Conservation (phyloP, 306 rosid species). For the Cucumis hystrix region DNA sequence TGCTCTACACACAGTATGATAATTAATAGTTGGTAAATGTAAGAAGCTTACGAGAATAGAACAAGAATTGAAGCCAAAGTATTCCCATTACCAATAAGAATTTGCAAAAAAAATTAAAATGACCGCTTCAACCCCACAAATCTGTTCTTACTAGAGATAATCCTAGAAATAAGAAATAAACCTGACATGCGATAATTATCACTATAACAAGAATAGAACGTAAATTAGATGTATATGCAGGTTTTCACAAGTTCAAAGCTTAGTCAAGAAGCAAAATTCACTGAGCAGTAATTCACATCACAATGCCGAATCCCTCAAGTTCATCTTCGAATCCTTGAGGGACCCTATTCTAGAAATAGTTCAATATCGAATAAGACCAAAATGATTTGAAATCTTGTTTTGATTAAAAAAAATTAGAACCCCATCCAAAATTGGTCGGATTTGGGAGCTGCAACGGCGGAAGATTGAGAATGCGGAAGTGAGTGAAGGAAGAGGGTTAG, state of each 20-base stretch:
- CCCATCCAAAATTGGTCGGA: too few relatives aligned
- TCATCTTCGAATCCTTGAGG: background rate
- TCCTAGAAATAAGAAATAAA: background rate
- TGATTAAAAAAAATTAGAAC: too few relatives aligned
- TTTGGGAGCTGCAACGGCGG: too few relatives aligned
- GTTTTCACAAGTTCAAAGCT: background rate
- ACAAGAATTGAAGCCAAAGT: background rate
- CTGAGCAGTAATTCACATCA: background rate
- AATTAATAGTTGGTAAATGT: background rate
- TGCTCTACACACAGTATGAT: background rate
- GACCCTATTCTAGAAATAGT: background rate
- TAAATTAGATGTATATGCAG: background rate
- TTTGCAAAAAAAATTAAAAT: background rate
- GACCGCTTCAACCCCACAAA: background rate
- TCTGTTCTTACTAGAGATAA: background rate
- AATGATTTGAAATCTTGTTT: too few relatives aligned
- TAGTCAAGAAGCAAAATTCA: background rate
- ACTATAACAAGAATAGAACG: background rate
- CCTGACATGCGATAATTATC: background rate
- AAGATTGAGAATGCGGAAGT: too few relatives aligned
- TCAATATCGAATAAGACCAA: background rate
- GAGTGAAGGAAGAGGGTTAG: background rate
- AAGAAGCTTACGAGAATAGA: background rate
- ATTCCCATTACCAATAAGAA: background rate
- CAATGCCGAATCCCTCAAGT: background rate